Percentiles rank a stretch among this genome's conserved stretches.
These are phyloP conservation scores for Xylaria sp. DNA, from an alignment of 2,329 filamentous ascomycete genomes.

Conservation along the genomic window DNA sequence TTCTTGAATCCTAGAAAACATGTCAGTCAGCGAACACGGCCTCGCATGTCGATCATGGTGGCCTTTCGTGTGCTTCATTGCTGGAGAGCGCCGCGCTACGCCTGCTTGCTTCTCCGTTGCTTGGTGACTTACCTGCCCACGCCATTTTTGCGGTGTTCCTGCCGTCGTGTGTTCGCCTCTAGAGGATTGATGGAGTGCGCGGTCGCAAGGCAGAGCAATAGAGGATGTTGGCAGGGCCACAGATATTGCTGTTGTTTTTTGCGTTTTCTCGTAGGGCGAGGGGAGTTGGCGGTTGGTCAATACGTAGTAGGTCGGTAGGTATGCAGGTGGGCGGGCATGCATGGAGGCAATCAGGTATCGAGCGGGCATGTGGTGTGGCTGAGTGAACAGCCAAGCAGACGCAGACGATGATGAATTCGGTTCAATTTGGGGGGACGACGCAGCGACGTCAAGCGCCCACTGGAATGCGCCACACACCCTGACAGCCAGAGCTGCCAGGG, in stretches of 20 bases:
- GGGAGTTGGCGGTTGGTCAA: background rate
- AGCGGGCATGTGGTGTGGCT: background rate
- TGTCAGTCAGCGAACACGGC: slow-evolving; percentile 19
- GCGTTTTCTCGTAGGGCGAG: background rate
- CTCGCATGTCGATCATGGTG: background rate
- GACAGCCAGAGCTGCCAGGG: no score
- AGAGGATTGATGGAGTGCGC: no score
- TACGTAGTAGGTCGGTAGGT: no score
- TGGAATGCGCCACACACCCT: background rate
- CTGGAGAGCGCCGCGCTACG: no score
- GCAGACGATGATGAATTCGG: background rate
- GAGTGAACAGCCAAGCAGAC: background rate
- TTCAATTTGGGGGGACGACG: no score
- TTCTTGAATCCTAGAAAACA: slow-evolving; percentile 76
- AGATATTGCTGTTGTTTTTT: background rate
- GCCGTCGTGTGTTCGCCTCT: slow-evolving; percentile 1
- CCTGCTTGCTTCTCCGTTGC: no score
- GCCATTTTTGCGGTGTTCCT: slow-evolving; percentile 57
- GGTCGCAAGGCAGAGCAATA: no score
- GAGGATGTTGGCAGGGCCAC: background rate
- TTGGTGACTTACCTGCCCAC: slow-evolving; percentile 62
- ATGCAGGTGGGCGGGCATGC: background rate
- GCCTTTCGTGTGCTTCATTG: background rate
- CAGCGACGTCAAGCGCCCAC: background rate
- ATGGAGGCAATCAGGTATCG: background rate